Conservation (phyloP, 1,139 yeast genomes). For the Kazachstania sp. region DNA sequence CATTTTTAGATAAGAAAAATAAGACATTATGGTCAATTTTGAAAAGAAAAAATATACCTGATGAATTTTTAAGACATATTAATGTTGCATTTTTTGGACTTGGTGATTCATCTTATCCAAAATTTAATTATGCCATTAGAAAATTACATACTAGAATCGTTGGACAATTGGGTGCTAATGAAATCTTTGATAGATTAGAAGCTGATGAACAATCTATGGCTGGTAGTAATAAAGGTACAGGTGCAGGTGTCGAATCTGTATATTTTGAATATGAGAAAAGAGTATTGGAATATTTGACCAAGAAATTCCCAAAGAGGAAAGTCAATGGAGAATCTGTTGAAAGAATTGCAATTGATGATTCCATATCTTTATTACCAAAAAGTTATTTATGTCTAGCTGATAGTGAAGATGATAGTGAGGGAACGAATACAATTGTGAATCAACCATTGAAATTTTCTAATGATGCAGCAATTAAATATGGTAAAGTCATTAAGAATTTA, state of each 20-base stretch:
- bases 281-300: slow-evolving; percentile 39
- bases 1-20: slow-evolving; percentile 30
- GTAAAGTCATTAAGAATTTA: slow-evolving; percentile 40
- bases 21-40: slow-evolving; percentile 59
- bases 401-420: background rate
- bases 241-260: slow-evolving; percentile 72
- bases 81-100: slow-evolving; percentile 71
- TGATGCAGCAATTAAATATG: slow-evolving; percentile 31
- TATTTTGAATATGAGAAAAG: slow-evolving; percentile 65
- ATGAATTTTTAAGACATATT: slow-evolving; percentile 52
- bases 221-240: slow-evolving; percentile 36
- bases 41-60: slow-evolving; percentile 59
- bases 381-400: slow-evolving; percentile 14
- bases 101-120: slow-evolving; percentile 91
- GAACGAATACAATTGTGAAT: background rate
- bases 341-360: slow-evolving; percentile 19
- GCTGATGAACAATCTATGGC: slow-evolving; percentile 64
- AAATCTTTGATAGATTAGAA: slow-evolving; percentile 67
- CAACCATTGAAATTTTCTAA: slow-evolving; percentile 13
- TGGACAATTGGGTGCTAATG: slow-evolving; percentile 71
- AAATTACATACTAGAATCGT: slow-evolving; percentile 68
- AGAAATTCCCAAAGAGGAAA: slow-evolving; percentile 33
- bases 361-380: slow-evolving; percentile 24
- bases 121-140: slow-evolving; percentile 75
- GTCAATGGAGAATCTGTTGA: slow-evolving; percentile 14